Conservation (phyloP, 805 yeast genomes). For the Isabelozyma rhagii region DNA sequence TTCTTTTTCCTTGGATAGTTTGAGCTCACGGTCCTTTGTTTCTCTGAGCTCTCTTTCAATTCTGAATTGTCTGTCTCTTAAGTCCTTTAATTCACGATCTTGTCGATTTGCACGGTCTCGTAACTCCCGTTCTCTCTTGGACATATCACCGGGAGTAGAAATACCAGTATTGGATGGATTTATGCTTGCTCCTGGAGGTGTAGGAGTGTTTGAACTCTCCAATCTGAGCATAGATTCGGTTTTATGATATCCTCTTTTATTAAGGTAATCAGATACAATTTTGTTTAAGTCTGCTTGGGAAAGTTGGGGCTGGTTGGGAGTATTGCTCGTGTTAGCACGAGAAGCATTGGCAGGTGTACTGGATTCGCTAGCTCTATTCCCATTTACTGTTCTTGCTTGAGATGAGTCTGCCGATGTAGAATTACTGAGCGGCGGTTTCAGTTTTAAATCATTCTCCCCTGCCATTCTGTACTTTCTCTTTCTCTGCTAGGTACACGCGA, state of each 20-base stretch:
- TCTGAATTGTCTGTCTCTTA: conserved; percentile 29
- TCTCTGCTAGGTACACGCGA: no score
- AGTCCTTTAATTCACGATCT: conserved; percentile 34
- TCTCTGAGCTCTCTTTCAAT: conserved; percentile 39
- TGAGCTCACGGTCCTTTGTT: conserved; percentile 33
- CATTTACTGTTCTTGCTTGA: conserved; percentile 4
- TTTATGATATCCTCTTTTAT: conserved; percentile 88
- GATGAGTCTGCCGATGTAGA: conserved; percentile 1
- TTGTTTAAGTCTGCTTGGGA: conserved; percentile 87
- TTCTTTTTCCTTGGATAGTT: conserved; percentile 38
- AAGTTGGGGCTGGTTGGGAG: conserved; percentile 41
- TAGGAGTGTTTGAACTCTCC: conserved; percentile 67
- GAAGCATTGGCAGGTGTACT: neutral
- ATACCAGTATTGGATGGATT: conserved; percentile 40
- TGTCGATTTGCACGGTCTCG: conserved; percentile 21
- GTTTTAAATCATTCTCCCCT: conserved; percentile 7
- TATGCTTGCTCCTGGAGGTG: conserved; percentile 49
- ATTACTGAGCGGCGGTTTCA: neutral
- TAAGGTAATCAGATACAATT: conserved; percentile 87
- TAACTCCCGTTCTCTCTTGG: conserved; percentile 22
- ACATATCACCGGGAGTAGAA: conserved; percentile 32
- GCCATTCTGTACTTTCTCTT: conserved; percentile 1
- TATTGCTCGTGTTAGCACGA: conserved; percentile 1
- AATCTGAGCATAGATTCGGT: conserved; percentile 93
- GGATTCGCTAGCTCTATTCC: conserved; percentile 1